Evolutionary conservation across 192 early-diverging fungal genomes (phyloP).

Genomic region (Umbelopsis isabellina): DNA sequence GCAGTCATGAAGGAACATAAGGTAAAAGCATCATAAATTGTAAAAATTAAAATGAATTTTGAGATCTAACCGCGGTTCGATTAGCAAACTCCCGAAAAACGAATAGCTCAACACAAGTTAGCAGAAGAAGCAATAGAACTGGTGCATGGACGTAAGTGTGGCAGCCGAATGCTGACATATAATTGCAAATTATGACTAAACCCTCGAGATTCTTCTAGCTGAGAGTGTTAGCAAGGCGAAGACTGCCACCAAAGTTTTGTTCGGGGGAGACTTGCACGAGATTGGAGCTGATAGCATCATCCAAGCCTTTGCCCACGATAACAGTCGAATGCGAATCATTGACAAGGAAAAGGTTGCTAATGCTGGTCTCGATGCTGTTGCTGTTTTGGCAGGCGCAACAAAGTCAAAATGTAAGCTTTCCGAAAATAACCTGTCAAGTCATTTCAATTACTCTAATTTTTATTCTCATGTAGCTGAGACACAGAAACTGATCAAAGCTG

Average conservation of each 20-base stretch:
- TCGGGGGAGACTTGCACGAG: conserved; percentile 58
- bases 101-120: conserved; percentile 74
- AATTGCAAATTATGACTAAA: neutral
- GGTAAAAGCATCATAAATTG: conserved; percentile 38
- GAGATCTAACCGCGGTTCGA: neutral
- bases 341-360: conserved; percentile 46
- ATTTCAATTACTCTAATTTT: neutral
- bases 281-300: conserved; percentile 61
- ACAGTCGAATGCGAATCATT: conserved; percentile 54
- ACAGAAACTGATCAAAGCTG: conserved; percentile 70
- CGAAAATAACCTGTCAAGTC: neutral
- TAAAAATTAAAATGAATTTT: too few relatives aligned
- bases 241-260: conserved; percentile 76
- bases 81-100: conserved; percentile 63
- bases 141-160: conserved; percentile 74
- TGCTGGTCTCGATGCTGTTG: conserved; percentile 60
- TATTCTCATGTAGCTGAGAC: conserved; percentile 63
- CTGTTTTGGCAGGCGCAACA: conserved; percentile 61
- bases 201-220: conserved; percentile 36
- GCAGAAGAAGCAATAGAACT: conserved; percentile 88
- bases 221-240: conserved; percentile 64
- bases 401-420: conserved; percentile 66
- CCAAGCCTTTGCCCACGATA: conserved; percentile 74
- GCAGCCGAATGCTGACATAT: neutral
- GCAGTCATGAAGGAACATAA: conserved; percentile 65